Conservation (phyloP, 1,284 basidiomycete species). For the Lignosus rhinocerotis region DNA sequence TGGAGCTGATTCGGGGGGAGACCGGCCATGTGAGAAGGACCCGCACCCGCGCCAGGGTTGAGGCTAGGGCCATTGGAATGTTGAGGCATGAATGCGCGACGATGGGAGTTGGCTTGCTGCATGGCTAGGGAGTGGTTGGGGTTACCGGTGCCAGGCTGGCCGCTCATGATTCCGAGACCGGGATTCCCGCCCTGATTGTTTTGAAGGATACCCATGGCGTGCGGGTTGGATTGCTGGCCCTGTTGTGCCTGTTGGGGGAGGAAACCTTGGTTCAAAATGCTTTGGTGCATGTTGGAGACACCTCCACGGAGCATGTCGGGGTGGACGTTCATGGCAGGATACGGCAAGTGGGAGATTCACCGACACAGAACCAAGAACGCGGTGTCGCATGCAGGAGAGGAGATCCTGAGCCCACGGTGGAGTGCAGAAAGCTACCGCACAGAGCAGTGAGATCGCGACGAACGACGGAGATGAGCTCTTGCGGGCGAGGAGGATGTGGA, state of each 20-base stretch:
- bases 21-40: conserved; percentile 41
- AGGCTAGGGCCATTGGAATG: conserved; percentile 34
- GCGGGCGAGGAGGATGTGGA: conserved; percentile 22
- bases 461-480: conserved; percentile 16
- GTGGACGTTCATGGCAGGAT: conserved; percentile 30
- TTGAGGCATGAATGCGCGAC: conserved; percentile 33
- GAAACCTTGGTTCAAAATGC: conserved; percentile 42
- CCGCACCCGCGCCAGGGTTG: conserved; percentile 37
- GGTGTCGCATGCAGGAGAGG: conserved; percentile 27
- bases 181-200: conserved; percentile 38
- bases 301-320: conserved; percentile 48
- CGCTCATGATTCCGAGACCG: conserved; percentile 41
- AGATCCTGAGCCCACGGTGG: background rate
- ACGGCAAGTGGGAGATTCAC: conserved; percentile 11
- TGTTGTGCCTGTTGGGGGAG: conserved; percentile 41
- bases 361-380: conserved; percentile 16
- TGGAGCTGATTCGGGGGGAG: conserved; percentile 39
- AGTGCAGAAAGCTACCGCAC: background rate
- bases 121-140: conserved; percentile 21
- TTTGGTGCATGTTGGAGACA: conserved; percentile 41
- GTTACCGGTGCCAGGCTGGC: conserved; percentile 26
- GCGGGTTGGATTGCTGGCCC: conserved; percentile 34
- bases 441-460: conserved; percentile 16
- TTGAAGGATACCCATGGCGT: conserved; percentile 42
- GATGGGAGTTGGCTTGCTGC: conserved; percentile 22